phyloP scores from a whole-genome alignment of 441 rosid genomes.

The Erodium trifolium region DNA sequence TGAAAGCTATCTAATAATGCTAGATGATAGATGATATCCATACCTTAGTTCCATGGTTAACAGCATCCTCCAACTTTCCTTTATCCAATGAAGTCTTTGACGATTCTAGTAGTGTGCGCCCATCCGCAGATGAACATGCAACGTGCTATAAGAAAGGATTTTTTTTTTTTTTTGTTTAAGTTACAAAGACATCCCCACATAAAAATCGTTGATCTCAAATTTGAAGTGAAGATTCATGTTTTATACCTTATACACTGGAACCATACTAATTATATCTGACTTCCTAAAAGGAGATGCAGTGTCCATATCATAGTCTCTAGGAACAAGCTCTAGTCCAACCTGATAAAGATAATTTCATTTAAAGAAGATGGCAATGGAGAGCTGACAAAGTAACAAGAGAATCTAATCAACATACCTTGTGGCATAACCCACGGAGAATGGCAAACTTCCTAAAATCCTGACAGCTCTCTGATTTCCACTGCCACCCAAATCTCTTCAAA shows the following conservation, averaged over 20 bases:
- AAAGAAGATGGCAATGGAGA: constrained; percentile 12
- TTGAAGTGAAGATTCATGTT: neutral
- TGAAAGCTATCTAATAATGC: constrained; percentile 5
- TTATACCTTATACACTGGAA: constrained; percentile 70
- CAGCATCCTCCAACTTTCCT: constrained; percentile 85
- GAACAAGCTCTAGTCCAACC: constrained; percentile 82
- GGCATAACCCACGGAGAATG: constrained; percentile 68
- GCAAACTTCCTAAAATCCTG: constrained; percentile 60
- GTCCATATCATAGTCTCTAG: constrained; percentile 71
- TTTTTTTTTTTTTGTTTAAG: constrained; percentile 14
- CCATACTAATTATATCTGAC: constrained; percentile 67
- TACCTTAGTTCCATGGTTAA: constrained; percentile 69
- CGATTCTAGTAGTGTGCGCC: constrained; percentile 68
- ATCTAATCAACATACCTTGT: constrained; percentile 41
- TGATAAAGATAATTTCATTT: constrained; percentile 31
- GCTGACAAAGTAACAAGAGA: constrained; percentile 15
- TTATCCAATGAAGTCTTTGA: constrained; percentile 79
- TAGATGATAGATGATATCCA: constrained; percentile 12
- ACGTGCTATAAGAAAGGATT: constrained; percentile 47
- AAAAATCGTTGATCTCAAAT: neutral
- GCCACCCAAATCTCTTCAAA: constrained; percentile 60
- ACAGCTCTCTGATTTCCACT: constrained; percentile 47
- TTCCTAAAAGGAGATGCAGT: constrained; percentile 55
- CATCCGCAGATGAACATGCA: constrained; percentile 79
- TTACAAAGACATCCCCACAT: constrained; percentile 9